Evolutionary conservation across 2,329 filamentous ascomycete species (phyloP).

Genomic region (Penicillium occitanis): DNA sequence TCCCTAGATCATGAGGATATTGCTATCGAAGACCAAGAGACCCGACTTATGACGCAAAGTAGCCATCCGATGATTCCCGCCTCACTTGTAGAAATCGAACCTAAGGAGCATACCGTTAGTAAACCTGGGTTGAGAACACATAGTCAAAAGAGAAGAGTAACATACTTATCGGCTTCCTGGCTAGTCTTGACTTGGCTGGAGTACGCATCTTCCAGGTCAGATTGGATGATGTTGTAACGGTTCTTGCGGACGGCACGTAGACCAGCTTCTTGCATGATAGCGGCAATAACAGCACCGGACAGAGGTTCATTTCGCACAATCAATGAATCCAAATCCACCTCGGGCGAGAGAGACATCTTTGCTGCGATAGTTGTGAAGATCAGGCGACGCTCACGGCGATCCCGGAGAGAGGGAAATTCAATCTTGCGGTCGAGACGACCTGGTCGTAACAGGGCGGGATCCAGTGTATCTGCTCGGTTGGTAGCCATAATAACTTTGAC

Average conservation of each 20-base stretch:
- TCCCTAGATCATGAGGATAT: background rate
- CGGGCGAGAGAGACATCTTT: constrained; percentile 96
- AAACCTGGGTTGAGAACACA: constrained; percentile 26
- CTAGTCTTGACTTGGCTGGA: constrained; percentile 91
- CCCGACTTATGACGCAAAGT: constrained; percentile 20
- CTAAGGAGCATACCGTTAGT: constrained; percentile 57
- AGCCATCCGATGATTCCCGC: background rate
- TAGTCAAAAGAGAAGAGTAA: constrained; percentile 17
- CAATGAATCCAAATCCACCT: constrained; percentile 92
- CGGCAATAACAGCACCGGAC: constrained; percentile 92
- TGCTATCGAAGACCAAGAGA: constrained; percentile 21
- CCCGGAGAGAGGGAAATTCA: constrained; percentile 92
- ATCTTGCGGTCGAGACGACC: constrained; percentile 97
- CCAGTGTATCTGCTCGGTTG: constrained; percentile 93
- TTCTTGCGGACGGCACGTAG: constrained; percentile 94
- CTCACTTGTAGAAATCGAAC: constrained; percentile 84
- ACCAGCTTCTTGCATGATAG: constrained; percentile 98
- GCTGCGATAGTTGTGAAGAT: constrained; percentile 97
- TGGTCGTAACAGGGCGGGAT: constrained; percentile 87
- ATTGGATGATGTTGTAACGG: constrained; percentile 98
- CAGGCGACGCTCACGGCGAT: constrained; percentile 88
- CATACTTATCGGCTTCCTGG: constrained; percentile 63
- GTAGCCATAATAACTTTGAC: constrained; percentile 99
- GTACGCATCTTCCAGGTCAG: constrained; percentile 94
- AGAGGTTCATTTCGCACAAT: constrained; percentile 96